Conservation (phyloP, 2,329 filamentous ascomycete species). For the Aspergillus candidus region DNA sequence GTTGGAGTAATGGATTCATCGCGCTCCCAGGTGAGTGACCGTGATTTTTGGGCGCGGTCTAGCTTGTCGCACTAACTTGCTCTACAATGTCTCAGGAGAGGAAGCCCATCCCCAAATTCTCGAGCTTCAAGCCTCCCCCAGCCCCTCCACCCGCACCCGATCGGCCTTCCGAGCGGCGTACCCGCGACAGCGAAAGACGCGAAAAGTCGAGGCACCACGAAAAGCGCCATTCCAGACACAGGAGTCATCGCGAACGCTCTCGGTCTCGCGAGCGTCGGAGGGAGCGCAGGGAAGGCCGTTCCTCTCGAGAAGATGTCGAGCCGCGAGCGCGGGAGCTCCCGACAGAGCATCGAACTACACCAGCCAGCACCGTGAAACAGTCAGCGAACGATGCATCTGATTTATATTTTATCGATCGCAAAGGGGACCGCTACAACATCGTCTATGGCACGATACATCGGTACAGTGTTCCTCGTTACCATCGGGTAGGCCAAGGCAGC, state of each 20-base stretch:
- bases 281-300: conserved; percentile 11
- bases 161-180: conserved; percentile 15
- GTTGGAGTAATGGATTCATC: conserved; percentile 34
- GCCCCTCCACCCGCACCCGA: conserved; percentile 17
- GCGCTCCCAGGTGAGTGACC: conserved; percentile 27
- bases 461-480: conserved; percentile 65
- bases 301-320: conserved; percentile 9
- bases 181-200: conserved; percentile 17
- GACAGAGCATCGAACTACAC: conserved; percentile 1
- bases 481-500: conserved; percentile 60
- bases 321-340: conserved; percentile 6
- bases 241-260: conserved; percentile 19
- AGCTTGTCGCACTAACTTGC: not conserved
- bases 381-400: conserved; percentile 15
- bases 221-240: conserved; percentile 15
- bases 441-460: conserved; percentile 69
- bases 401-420: conserved; percentile 61
- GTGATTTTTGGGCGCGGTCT: not conserved
- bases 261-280: conserved; percentile 16
- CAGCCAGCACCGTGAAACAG: conserved; percentile 11
- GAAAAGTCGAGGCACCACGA: conserved; percentile 18
- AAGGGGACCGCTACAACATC: conserved; percentile 69
- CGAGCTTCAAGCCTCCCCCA: conserved; percentile 61
- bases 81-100: conserved; percentile 23
- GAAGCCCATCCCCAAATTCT: conserved; percentile 60